Evolutionary conservation across 1,139 yeast species (phyloP), one percentile per base, ranked within the genome.

Genomic region (Groenewaldozyma sp.): DNA sequence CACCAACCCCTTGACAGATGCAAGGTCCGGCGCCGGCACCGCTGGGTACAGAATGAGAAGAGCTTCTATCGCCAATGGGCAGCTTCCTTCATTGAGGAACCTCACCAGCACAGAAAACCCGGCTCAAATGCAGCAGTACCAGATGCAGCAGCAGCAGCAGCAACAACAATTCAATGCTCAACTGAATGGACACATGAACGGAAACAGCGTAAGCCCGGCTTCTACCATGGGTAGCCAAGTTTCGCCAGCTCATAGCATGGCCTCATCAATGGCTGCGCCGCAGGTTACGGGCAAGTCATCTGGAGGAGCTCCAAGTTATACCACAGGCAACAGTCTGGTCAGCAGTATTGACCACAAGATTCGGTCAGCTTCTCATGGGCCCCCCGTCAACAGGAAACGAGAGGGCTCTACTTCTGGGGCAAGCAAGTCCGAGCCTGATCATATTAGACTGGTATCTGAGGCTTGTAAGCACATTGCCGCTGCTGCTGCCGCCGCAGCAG

Each of bases 381-480:
- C 31, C 7, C 10, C 31, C 7, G 7, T 13, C 7, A 27, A 13
- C 10, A 9, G 16, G 31, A 9, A 14, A 9, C 16, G 16, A 27
- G 31, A 22, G 11, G n/a, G n/a, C n/a, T n/a, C n/a, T n/a, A 22
- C 11, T 7, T 7, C 10, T 7, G 26, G 11, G 7, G 11, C 26
- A 22, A 22, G 31, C 16, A 26, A 38, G 26, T 49, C 50, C 17
- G 53, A 50, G 21, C 54, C 58, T 5, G 87, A 81, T 52, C 91
- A 82, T 54, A 70, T 77, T 49, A 69, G 81, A 43, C 66, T 82
- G 28, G 86, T 82, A 20, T 83, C 79, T 54, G 73, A 81, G 51
- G 93, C 94, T 1, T 82, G 94, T 56, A 75, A 91, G 47, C 91
- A 82, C 58, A 78, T 82, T 55, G 91, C 93, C 0, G 67, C 78